A percentile compares a stretch with the other conserved stretches of the same genome.
Conservation (phyloP, 441 rosid species). For the Aleurites moluccanus region DNA sequence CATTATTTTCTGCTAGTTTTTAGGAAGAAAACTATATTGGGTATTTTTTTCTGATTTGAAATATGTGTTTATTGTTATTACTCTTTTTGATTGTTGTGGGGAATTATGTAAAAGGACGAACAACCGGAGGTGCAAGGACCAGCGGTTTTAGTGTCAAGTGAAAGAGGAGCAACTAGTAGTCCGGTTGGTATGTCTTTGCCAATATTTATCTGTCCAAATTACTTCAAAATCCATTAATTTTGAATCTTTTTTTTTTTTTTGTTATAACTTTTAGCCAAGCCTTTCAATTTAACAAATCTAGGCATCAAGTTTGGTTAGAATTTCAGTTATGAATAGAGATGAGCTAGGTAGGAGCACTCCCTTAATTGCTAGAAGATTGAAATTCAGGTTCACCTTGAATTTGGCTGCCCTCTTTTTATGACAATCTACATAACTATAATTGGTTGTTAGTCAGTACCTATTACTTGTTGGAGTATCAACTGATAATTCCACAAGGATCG, state of each 20-base stretch:
- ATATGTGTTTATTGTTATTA: background rate
- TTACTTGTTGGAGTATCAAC: background rate
- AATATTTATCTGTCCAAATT: background rate
- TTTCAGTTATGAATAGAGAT: background rate
- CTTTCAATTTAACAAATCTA: background rate
- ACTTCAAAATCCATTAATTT: background rate
- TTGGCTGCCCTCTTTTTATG: background rate
- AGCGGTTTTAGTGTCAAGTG: constrained; percentile 73
- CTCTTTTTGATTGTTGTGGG: background rate
- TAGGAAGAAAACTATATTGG: background rate
- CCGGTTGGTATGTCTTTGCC: constrained; percentile 59
- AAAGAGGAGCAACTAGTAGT: constrained; percentile 87
- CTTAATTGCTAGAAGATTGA: background rate
- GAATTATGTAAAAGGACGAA: constrained; percentile 58
- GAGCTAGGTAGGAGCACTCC: background rate
- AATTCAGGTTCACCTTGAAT: background rate
- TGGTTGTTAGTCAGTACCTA: background rate
- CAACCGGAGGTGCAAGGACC: constrained; percentile 98
- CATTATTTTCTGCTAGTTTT: background rate
- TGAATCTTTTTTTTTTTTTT: background rate
- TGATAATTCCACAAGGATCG: background rate
- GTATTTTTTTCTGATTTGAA: background rate
- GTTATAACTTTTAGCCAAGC: background rate
- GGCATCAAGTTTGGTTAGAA: background rate
- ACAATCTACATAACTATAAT: background rate